Conservation (phyloP, 306 rosid species). For the Glycyrrhiza uralensis region DNA sequence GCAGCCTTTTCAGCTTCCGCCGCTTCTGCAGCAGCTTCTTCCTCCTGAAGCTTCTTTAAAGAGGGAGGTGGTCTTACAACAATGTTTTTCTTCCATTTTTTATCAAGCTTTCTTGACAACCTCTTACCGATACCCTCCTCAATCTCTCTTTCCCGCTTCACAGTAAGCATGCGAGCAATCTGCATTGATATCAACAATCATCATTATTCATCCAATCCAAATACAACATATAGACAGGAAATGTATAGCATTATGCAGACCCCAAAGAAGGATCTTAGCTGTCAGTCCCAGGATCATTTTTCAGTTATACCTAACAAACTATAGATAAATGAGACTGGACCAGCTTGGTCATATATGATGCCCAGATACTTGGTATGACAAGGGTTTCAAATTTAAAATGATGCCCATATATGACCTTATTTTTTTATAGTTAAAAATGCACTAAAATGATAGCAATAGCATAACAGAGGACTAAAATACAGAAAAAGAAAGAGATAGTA, state of each 20-base stretch:
- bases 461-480: not conserved
- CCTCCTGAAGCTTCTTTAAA: constrained; percentile 57
- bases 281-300: not conserved
- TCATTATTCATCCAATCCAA: constrained; percentile 25
- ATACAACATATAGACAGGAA: constrained; percentile 1
- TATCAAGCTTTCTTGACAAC: constrained; percentile 84
- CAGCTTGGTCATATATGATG: not conserved
- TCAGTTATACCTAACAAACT: not conserved
- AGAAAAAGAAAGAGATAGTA: not conserved
- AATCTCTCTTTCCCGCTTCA: constrained; percentile 85
- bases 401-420: too few relatives aligned
- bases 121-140: constrained; percentile 85
- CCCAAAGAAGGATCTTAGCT: not conserved
- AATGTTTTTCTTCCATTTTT: constrained; percentile 80
- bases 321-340: not conserved
- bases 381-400: too few relatives aligned
- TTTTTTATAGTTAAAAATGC: not conserved
- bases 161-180: constrained; percentile 95
- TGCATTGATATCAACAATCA: constrained; percentile 22
- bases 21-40: constrained; percentile 74
- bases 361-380: too few relatives aligned
- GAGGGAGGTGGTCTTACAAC: constrained; percentile 83
- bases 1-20: constrained; percentile 53
- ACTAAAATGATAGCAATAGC: not conserved
- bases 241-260: constrained; percentile 4